Conservation (phyloP, 2,329 filamentous ascomycete genomes). For the Ceratocystis huliohia region DNA sequence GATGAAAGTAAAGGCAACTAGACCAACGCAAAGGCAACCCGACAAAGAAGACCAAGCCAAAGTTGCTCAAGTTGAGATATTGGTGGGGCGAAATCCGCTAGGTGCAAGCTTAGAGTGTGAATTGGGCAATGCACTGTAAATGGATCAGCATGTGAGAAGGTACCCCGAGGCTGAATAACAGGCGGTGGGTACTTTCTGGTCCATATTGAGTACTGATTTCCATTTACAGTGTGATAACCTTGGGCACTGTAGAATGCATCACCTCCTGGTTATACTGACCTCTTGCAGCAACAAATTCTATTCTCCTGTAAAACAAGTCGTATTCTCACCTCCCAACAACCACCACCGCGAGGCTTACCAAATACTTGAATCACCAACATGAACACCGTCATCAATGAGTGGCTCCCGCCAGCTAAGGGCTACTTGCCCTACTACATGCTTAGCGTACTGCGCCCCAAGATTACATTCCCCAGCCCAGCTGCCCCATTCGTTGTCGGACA, state of each 20-base stretch:
- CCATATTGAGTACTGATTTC: background rate
- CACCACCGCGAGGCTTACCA: background rate
- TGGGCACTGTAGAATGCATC: background rate
- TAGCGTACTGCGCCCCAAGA: constrained; percentile 30
- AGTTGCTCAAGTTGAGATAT: constrained; percentile 4
- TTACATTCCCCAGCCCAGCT: background rate
- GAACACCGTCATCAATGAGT: constrained; percentile 31
- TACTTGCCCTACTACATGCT: constrained; percentile 48
- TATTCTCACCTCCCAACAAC: background rate
- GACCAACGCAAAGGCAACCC: background rate
- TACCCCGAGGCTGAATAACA: background rate
- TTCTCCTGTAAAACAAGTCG: background rate
- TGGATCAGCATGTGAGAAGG: background rate
- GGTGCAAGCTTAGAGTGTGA: background rate
- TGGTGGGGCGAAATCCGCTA: constrained; percentile 10
- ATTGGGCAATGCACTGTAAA: background rate
- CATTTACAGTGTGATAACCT: background rate
- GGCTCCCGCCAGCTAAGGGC: constrained; percentile 39
- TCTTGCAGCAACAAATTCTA: background rate
- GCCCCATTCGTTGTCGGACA: background rate
- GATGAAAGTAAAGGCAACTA: background rate
- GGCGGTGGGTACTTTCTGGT: background rate
- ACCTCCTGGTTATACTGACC: background rate
- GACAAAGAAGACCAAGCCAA: background rate
- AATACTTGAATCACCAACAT: constrained; percentile 27